Percentiles rank a stretch among this genome's conserved stretches.
phyloP scores from a whole-genome alignment of 257 asterid genomes.

The Nicotiana paniculata region DNA sequence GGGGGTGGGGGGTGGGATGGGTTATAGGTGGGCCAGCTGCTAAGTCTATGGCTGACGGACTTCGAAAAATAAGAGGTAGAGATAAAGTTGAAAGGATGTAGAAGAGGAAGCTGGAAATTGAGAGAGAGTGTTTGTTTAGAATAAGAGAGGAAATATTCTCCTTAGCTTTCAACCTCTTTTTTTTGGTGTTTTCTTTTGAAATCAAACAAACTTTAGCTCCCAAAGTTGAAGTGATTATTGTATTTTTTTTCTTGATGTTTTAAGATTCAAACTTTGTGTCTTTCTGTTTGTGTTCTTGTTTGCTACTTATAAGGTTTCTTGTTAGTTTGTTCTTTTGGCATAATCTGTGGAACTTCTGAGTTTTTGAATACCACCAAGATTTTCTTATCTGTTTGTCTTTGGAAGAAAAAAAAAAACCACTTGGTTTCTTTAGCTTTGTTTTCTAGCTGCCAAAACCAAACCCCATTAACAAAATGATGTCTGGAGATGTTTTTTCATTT shows the following conservation, averaged over 20 bases:
- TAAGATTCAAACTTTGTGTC: slow-evolving; percentile 13
- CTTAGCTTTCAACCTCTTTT: slow-evolving; percentile 36
- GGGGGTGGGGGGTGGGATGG: not conserved
- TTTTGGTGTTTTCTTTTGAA: slow-evolving; percentile 48
- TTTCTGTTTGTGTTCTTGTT: slow-evolving; percentile 3
- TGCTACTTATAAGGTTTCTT: not conserved
- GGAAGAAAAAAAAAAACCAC: slow-evolving; percentile 28
- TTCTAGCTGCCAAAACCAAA: slow-evolving; percentile 15
- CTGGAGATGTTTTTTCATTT: slow-evolving; percentile 64
- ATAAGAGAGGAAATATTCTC: slow-evolving; percentile 48
- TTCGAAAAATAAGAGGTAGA: slow-evolving; percentile 38
- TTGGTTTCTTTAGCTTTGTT: slow-evolving; percentile 26
- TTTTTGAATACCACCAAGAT: slow-evolving; percentile 48
- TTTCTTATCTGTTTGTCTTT: slow-evolving; percentile 46
- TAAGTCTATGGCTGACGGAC: slow-evolving; percentile 55
- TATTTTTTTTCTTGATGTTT: slow-evolving; percentile 21
- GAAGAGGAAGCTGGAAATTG: not conserved
- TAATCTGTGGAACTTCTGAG: slow-evolving; percentile 19
- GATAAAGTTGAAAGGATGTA: slow-evolving; percentile 49
- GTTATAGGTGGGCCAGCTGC: not conserved
- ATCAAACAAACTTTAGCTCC: slow-evolving; percentile 33
- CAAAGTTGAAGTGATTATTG: not conserved
- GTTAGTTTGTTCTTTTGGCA: slow-evolving; percentile 25
- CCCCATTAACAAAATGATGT: slow-evolving; percentile 43
- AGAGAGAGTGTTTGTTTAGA: slow-evolving; percentile 13